A percentile compares a stretch with the other conserved stretches of the same genome.
phyloP scores from a whole-genome alignment of 2,329 filamentous ascomycete genomes.

The Fusarium heterosporum region DNA sequence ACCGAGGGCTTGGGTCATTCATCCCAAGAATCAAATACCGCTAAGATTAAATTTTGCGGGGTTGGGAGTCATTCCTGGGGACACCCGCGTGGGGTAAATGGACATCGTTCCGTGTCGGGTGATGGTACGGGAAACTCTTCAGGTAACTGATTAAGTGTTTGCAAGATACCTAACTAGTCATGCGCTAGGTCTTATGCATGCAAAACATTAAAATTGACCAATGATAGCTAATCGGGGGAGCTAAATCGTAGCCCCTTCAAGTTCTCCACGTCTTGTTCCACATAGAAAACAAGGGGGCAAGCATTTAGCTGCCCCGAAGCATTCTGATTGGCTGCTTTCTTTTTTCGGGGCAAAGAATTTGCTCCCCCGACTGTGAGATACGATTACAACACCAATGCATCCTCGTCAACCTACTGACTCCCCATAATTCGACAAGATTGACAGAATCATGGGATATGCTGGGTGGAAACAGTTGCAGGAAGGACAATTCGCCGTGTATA shows the following conservation, averaged over 20 bases:
- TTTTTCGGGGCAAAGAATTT: constrained; percentile 1
- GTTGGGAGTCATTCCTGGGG: neutral
- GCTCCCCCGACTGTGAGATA: too few species aligned
- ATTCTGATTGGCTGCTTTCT: neutral
- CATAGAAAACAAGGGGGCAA: neutral
- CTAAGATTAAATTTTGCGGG: constrained; percentile 10
- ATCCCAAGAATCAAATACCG: constrained; percentile 15
- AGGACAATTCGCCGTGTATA: too few species aligned
- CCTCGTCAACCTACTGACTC: neutral
- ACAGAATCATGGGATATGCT: neutral
- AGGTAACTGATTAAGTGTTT: neutral
- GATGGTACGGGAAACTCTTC: neutral
- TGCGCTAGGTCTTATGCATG: neutral
- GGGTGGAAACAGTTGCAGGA: too few species aligned
- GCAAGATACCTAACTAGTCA: too few species aligned
- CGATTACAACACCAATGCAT: too few species aligned
- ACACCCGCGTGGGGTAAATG: constrained; percentile 4
- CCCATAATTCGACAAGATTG: neutral
- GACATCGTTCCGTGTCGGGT: neutral
- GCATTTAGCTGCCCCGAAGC: neutral
- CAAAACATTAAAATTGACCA: neutral
- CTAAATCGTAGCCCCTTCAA: constrained; percentile 30
- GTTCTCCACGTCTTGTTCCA: neutral
- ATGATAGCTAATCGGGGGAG: constrained; percentile 40
- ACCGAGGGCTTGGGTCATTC: neutral